Percentiles rank a stretch among this genome's conserved stretches.
phyloP scores from a whole-genome alignment of 2,329 filamentous ascomycete species.

The Nannizziopsis barbatae region DNA sequence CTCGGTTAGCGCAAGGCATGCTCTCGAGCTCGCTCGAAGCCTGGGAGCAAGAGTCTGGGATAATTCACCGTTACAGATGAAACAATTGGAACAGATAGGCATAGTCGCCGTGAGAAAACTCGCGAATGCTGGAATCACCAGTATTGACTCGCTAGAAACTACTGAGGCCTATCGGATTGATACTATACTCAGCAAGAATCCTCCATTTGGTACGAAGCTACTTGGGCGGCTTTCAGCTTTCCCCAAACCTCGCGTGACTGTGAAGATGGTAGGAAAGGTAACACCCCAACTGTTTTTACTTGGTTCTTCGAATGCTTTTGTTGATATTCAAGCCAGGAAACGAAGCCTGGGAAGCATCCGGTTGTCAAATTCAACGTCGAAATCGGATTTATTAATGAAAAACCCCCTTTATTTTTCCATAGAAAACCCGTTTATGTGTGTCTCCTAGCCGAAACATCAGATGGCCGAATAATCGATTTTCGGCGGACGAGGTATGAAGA shows the following conservation, averaged over 20 bases:
- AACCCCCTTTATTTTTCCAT: slow-evolving; percentile 50
- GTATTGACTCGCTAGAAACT: slow-evolving; percentile 56
- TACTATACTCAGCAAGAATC: slow-evolving; percentile 62
- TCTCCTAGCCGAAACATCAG: slow-evolving; percentile 59
- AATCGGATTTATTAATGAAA: slow-evolving; percentile 61
- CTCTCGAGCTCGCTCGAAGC: slow-evolving; percentile 67
- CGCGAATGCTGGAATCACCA: slow-evolving; percentile 56
- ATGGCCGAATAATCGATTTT: slow-evolving; percentile 60
- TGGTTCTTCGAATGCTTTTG: slow-evolving; percentile 25
- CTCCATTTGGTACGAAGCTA: slow-evolving; percentile 67
- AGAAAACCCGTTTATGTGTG: slow-evolving; percentile 57
- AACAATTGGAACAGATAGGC: slow-evolving; percentile 71
- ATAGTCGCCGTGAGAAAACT: slow-evolving; percentile 64
- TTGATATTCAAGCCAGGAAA: slow-evolving; percentile 26
- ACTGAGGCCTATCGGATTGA: slow-evolving; percentile 65
- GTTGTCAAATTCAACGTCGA: slow-evolving; percentile 54
- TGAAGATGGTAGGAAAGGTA: slow-evolving; percentile 42
- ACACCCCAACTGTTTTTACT: slow-evolving; percentile 29
- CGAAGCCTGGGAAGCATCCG: slow-evolving; percentile 34
- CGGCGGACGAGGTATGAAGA: slow-evolving; percentile 43
- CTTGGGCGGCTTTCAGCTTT: slow-evolving; percentile 57
- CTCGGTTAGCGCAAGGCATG: slow-evolving; percentile 54
- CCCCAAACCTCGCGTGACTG: slow-evolving; percentile 51
- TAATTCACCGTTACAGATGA: slow-evolving; percentile 64
- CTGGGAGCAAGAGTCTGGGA: slow-evolving; percentile 73